Evolutionary conservation across 2,329 filamentous ascomycete species (phyloP).

Genomic region (Aureobasidium subglaciale): DNA sequence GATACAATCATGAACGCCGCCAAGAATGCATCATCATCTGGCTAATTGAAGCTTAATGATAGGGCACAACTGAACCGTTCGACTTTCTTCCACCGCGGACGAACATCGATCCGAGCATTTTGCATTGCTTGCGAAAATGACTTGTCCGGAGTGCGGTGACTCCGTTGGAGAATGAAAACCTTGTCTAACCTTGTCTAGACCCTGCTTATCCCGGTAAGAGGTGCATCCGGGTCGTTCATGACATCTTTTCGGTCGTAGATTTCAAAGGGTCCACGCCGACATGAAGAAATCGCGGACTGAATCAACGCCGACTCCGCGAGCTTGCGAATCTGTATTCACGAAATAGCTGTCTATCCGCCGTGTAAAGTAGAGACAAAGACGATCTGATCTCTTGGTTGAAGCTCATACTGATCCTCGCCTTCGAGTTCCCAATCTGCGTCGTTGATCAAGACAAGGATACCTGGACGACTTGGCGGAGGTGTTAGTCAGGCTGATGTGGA

Average conservation of each 20-base stretch:
- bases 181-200: background rate
- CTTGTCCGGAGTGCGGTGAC: background rate
- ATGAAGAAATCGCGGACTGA: background rate
- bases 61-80: background rate
- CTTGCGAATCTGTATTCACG: background rate
- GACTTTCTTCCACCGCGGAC: background rate
- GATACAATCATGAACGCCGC: slow-evolving; percentile 4
- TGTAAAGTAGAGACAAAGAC: slow-evolving; percentile 95
- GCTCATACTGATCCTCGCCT: slow-evolving; percentile 82
- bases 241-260: background rate
- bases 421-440: slow-evolving; percentile 98
- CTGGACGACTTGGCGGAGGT: slow-evolving; percentile 63
- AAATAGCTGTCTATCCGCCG: slow-evolving; percentile 56
- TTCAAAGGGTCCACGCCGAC: background rate
- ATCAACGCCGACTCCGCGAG: background rate
- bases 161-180: background rate
- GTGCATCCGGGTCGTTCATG: background rate
- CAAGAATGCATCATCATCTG: slow-evolving; percentile 2
- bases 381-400: slow-evolving; percentile 77
- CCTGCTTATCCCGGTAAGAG: background rate
- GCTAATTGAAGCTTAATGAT: background rate
- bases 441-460: slow-evolving; percentile 93
- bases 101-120: background rate
- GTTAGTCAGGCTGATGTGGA: background rate
- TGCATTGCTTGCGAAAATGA: background rate